Conservation (phyloP, 2,329 filamentous ascomycete species). For the Elsinoe arachidis region DNA sequence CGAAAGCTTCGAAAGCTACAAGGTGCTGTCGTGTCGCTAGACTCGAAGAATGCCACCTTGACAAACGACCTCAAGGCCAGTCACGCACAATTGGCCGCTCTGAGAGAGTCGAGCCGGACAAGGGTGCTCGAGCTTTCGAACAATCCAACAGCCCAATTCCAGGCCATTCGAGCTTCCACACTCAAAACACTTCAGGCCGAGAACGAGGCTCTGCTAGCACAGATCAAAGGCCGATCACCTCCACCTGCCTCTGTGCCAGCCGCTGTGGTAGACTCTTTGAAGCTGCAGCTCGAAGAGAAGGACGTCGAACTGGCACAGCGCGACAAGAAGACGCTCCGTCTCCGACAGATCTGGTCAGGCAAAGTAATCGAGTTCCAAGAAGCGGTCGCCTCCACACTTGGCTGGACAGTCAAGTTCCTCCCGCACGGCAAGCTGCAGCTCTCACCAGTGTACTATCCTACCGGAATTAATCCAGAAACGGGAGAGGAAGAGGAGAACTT, state of each 20-base stretch:
- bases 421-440: slow-evolving; percentile 95
- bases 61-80: slow-evolving; percentile 67
- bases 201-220: slow-evolving; percentile 71
- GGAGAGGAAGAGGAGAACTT: slow-evolving; percentile 48
- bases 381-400: slow-evolving; percentile 81
- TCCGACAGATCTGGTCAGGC: slow-evolving; percentile 85
- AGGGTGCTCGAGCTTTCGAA: slow-evolving; percentile 77
- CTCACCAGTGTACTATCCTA: slow-evolving; percentile 72
- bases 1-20: slow-evolving; percentile 83
- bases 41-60: slow-evolving; percentile 61
- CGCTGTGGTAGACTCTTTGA: slow-evolving; percentile 65
- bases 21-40: slow-evolving; percentile 60
- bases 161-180: slow-evolving; percentile 75
- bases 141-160: slow-evolving; percentile 83
- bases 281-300: slow-evolving; percentile 61
- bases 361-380: slow-evolving; percentile 95
- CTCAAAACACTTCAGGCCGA: slow-evolving; percentile 70
- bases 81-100: slow-evolving; percentile 60
- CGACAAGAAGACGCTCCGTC: slow-evolving; percentile 73
- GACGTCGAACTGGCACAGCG: slow-evolving; percentile 46
- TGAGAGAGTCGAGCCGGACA: slow-evolving; percentile 62
- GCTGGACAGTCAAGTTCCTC: slow-evolving; percentile 92
- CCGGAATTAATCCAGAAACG: slow-evolving; percentile 18
- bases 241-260: slow-evolving; percentile 54
- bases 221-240: slow-evolving; percentile 45